Evolutionary conservation across 768 basidiomycete genomes (phyloP).

Genomic region (Imleria badia): DNA sequence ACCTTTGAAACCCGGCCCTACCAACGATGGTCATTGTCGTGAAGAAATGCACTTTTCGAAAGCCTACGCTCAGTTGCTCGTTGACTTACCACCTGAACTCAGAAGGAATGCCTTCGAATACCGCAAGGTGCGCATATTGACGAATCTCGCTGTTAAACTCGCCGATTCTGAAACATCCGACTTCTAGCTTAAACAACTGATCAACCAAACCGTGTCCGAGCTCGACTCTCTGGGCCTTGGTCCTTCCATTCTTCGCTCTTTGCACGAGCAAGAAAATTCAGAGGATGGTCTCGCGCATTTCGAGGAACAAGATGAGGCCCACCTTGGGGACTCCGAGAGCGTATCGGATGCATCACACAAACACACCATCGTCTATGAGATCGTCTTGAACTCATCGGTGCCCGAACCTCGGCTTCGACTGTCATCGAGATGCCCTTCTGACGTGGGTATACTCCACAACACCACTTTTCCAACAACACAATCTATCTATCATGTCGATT

Average conservation of each 20-base stretch:
- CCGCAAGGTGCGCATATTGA: slow-evolving; percentile 53
- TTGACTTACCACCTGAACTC: slow-evolving; percentile 73
- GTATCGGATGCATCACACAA: neutral
- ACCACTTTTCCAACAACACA: neutral
- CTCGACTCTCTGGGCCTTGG: slow-evolving; percentile 67
- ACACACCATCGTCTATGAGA: slow-evolving; percentile 53
- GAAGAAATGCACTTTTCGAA: slow-evolving; percentile 71
- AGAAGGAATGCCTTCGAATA: slow-evolving; percentile 82
- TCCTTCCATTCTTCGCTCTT: slow-evolving; percentile 47
- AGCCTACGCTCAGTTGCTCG: slow-evolving; percentile 60
- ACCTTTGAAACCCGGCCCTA: too few relatives aligned
- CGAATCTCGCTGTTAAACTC: neutral
- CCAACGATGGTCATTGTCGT: neutral
- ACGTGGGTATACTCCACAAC: neutral
- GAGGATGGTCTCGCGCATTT: neutral
- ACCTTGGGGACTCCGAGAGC: neutral
- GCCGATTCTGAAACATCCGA: neutral
- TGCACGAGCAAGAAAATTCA: slow-evolving; percentile 29
- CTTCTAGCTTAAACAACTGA: slow-evolving; percentile 84
- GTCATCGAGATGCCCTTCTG: slow-evolving; percentile 33
- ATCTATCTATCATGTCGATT: slow-evolving; percentile 9
- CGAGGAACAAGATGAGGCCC: slow-evolving; percentile 1
- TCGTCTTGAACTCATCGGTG: slow-evolving; percentile 44
- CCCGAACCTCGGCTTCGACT: slow-evolving; percentile 61
- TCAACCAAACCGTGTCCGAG: slow-evolving; percentile 79